Conservation (phyloP, 2,329 filamentous ascomycete species). For the Magnaporthiopsis rhizophila region DNA sequence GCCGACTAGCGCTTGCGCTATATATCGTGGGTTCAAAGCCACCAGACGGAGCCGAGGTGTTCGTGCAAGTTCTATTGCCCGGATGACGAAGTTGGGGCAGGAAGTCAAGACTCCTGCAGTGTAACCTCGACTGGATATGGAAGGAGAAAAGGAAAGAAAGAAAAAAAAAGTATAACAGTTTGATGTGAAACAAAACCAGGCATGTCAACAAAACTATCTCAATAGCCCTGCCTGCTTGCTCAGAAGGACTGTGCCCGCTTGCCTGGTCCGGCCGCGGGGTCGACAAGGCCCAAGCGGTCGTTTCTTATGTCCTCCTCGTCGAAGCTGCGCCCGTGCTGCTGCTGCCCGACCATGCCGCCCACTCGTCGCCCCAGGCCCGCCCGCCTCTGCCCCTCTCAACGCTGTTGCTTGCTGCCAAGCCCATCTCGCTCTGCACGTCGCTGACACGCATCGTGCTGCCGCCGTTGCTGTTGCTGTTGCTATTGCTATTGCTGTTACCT, state of each 20-base stretch:
- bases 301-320: constrained; percentile 18
- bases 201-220: not conserved
- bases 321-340: constrained; percentile 10
- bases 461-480: constrained; percentile 13
- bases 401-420: too few species aligned
- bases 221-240: not conserved
- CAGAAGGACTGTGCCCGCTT: not conserved
- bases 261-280: not conserved
- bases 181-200: not conserved
- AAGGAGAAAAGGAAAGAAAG: not conserved
- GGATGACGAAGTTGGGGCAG: not conserved
- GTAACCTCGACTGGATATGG: not conserved
- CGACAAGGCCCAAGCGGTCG: constrained; percentile 14
- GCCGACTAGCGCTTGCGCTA: not conserved
- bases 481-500: constrained; percentile 23
- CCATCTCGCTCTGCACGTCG: constrained; percentile 22
- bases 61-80: too few species aligned
- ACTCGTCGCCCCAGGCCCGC: not conserved
- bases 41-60: too few species aligned
- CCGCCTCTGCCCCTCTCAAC: too few species aligned
- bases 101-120: not conserved
- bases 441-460: constrained; percentile 26
- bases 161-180: not conserved
- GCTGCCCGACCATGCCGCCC: not conserved
- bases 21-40: not conserved